A percentile compares a stretch with the other conserved stretches of the same genome.
Evolutionary conservation across 2,329 filamentous ascomycete genomes (phyloP).

Genomic region (Tolypocladium album): DNA sequence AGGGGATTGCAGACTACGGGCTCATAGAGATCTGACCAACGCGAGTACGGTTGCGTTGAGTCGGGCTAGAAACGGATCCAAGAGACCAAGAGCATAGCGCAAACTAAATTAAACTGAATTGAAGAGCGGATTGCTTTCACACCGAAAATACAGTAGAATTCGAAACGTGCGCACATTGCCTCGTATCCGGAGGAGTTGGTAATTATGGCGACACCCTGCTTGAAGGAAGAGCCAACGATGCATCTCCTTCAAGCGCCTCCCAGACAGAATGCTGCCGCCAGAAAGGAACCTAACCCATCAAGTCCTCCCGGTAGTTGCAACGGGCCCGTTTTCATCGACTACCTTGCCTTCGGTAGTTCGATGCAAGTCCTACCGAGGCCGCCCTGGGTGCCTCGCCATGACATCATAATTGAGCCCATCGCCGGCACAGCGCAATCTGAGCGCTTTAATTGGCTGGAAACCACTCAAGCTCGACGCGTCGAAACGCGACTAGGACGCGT

Average conservation of each 20-base stretch:
- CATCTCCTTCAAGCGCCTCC: no score
- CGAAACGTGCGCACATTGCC: background rate
- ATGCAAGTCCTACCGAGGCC: no score
- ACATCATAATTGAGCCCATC: background rate
- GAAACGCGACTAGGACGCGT: background rate
- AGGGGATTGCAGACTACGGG: background rate
- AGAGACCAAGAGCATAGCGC: background rate
- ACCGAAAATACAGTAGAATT: background rate
- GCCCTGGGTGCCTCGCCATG: background rate
- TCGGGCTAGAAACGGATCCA: background rate
- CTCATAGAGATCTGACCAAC: background rate
- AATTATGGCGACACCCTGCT: background rate
- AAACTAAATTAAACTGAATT: background rate
- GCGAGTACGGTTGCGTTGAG: background rate
- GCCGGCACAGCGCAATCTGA: no score
- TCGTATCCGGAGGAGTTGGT: no score
- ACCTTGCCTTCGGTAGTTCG: no score
- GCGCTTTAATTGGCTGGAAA: background rate
- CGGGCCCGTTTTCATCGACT: background rate
- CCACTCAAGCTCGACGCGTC: background rate
- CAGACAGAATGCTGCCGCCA: no score
- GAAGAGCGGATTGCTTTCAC: background rate
- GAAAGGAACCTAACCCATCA: background rate
- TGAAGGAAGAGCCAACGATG: background rate
- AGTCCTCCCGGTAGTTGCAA: background rate